phyloP scores from a whole-genome alignment of 2,329 filamentous ascomycete genomes.

The Sclerotinia minor region DNA sequence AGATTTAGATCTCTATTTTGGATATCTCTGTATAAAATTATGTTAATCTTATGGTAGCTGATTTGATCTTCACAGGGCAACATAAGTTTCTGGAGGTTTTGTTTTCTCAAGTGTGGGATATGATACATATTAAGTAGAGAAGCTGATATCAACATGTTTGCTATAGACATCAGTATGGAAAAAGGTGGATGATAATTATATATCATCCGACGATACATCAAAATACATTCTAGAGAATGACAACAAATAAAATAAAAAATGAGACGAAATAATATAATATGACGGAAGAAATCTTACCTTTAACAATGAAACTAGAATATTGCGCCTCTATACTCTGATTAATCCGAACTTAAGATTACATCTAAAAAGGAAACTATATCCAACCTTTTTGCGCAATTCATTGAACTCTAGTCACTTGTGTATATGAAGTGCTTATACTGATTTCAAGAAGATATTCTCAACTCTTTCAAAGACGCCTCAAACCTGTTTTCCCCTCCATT shows the following conservation, averaged over 20 bases:
- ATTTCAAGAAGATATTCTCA: rapidly evolving
- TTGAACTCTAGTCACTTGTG: too few relatives aligned
- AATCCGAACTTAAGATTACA: too few relatives aligned
- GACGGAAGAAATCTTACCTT: too few relatives aligned
- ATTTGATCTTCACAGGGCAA: not conserved
- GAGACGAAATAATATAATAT: rapidly evolving
- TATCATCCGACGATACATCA: not conserved
- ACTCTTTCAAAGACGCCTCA: not conserved
- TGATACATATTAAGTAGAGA: not conserved
- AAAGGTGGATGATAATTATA: not conserved
- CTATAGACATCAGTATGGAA: too few relatives aligned
- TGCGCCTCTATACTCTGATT: not conserved
- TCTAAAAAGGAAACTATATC: too few relatives aligned
- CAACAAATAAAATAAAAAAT: not conserved
- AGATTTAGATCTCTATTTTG: not conserved
- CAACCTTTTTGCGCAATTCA: too few relatives aligned
- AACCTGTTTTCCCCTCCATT: not conserved
- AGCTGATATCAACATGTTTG: not conserved
- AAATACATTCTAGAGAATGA: not conserved
- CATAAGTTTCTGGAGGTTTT: not conserved
- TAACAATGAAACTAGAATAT: too few relatives aligned
- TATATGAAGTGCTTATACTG: too few relatives aligned
- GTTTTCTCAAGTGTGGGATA: not conserved
- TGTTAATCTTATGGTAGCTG: not conserved
- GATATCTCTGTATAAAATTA: not conserved